Evolutionary conservation across 2,329 filamentous ascomycete genomes (phyloP).

Genomic region (Microdochium nivale): DNA sequence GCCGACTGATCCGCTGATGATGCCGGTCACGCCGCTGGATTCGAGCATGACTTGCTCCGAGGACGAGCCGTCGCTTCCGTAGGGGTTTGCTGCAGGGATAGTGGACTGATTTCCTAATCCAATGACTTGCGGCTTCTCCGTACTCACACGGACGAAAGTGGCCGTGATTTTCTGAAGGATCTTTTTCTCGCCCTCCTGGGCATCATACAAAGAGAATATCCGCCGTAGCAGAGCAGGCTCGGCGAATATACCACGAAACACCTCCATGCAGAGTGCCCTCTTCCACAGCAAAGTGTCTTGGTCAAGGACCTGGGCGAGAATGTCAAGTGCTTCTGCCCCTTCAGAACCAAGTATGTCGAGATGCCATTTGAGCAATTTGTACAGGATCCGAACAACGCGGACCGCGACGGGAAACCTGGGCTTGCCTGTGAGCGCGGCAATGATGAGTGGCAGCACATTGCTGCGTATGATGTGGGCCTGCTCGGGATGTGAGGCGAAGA

Average conservation of each 20-base stretch:
- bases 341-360: conserved; percentile 67
- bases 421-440: conserved; percentile 68
- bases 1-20: conserved; percentile 67
- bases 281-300: conserved; percentile 83
- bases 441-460: conserved; percentile 75
- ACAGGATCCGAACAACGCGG: conserved; percentile 72
- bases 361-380: conserved; percentile 72
- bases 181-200: conserved; percentile 59
- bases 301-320: conserved; percentile 80
- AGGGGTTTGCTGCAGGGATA: conserved; percentile 56
- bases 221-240: conserved; percentile 70
- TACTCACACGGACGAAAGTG: conserved; percentile 83
- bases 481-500: conserved; percentile 72
- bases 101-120: conserved; percentile 85
- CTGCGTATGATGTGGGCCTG: conserved; percentile 70
- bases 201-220: conserved; percentile 76
- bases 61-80: conserved; percentile 45
- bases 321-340: conserved; percentile 72
- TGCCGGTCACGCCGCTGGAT: conserved; percentile 76
- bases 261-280: conserved; percentile 80
- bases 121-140: conserved; percentile 82
- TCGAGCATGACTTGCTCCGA: conserved; percentile 84
- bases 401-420: conserved; percentile 76
- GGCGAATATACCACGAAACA: conserved; percentile 77
- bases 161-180: conserved; percentile 78